These are phyloP conservation scores for Salinomyces thailandicus DNA, from an alignment of 2,329 filamentous ascomycete species.

Conservation along the genomic window DNA sequence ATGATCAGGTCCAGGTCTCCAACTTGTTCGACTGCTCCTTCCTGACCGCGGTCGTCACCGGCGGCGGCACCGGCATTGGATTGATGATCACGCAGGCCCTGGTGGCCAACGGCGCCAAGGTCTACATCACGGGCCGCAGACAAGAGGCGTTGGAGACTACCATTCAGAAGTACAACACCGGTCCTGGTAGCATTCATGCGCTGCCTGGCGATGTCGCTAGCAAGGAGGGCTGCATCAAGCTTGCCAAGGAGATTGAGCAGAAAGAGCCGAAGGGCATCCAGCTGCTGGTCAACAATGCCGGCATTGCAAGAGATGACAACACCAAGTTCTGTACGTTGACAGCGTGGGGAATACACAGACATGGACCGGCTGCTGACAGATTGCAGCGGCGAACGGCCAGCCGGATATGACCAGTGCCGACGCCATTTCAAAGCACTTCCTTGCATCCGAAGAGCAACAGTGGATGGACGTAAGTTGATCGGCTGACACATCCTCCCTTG, in stretches of 20 bases:
- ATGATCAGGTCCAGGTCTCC: slow-evolving; percentile 31
- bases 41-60: slow-evolving; percentile 36
- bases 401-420: slow-evolving; percentile 39
- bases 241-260: slow-evolving; percentile 31
- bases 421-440: slow-evolving; percentile 42
- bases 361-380: background rate
- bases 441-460: slow-evolving; percentile 35
- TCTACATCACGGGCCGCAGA: slow-evolving; percentile 39
- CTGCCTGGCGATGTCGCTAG: slow-evolving; percentile 40
- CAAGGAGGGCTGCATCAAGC: slow-evolving; percentile 38
- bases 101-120: slow-evolving; percentile 30
- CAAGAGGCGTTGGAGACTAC: slow-evolving; percentile 35
- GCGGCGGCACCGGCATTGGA: slow-evolving; percentile 36
- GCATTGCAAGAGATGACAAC: slow-evolving; percentile 42
- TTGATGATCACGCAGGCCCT: slow-evolving; percentile 30
- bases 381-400: slow-evolving; percentile 29
- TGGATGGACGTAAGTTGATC: slow-evolving; percentile 32
- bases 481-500: too few species aligned
- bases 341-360: too few species aligned
- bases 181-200: slow-evolving; percentile 32
- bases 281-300: slow-evolving; percentile 45
- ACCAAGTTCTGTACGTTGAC: slow-evolving; percentile 35
- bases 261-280: slow-evolving; percentile 45
- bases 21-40: slow-evolving; percentile 38
- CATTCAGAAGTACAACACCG: slow-evolving; percentile 36